A percentile compares a stretch with the other conserved stretches of the same genome.
These are phyloP conservation scores for Oryza officinalis DNA, from an alignment of 176 grass and related monocot genomes.

Conservation along the genomic window DNA sequence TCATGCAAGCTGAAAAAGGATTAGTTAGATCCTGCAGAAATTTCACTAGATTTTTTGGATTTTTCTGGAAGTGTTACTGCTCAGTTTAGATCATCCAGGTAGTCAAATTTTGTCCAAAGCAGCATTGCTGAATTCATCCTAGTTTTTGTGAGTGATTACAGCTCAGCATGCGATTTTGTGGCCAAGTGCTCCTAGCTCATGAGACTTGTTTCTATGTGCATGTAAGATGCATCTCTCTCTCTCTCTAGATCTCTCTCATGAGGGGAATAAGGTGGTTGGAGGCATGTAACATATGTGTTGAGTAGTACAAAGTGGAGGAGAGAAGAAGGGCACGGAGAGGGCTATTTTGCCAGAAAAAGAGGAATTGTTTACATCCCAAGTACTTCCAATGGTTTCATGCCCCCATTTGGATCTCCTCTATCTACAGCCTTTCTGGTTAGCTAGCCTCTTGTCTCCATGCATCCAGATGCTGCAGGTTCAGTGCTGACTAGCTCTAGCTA, in stretches of 20 bases:
- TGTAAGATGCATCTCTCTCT: constrained; percentile 46
- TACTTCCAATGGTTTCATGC: constrained; percentile 42
- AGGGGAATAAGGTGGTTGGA: constrained; percentile 47
- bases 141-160: neutral
- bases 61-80: neutral
- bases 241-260: neutral
- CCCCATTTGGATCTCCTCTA: constrained; percentile 17
- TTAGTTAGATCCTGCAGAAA: neutral
- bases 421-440: constrained; percentile 5
- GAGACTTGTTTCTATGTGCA: constrained; percentile 49
- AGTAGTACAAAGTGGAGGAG: constrained; percentile 5
- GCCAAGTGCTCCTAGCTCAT: constrained; percentile 44
- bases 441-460: neutral
- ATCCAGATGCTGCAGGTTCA: no score
- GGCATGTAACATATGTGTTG: constrained; percentile 45
- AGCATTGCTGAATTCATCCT: neutral
- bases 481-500: no score
- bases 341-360: constrained; percentile 16
- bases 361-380: constrained; percentile 33
- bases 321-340: constrained; percentile 28
- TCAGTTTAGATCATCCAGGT: neutral
- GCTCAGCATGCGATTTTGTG: neutral
- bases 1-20: neutral
- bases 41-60: neutral
- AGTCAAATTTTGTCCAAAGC: neutral